Conservation (phyloP, 257 asterid genomes). For the Plectranthus barbatus region DNA sequence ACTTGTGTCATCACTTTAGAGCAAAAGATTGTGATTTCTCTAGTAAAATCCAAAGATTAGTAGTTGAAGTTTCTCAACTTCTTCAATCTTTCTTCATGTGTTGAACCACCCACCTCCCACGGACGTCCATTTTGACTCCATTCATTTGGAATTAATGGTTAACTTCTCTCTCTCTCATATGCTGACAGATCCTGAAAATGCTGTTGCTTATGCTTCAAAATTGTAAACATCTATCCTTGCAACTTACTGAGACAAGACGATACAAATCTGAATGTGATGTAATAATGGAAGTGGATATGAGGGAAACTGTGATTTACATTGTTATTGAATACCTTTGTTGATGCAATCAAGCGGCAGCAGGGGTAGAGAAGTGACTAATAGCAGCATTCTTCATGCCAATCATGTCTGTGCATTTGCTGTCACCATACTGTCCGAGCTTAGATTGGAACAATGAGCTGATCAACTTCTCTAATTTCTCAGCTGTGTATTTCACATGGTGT, state of each 20-base stretch:
- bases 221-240: background rate
- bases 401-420: constrained; percentile 45
- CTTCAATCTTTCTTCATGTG: background rate
- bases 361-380: constrained; percentile 34
- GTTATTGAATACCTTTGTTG: background rate
- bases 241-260: background rate
- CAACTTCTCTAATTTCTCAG: constrained; percentile 36
- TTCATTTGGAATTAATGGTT: background rate
- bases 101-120: constrained; percentile 15
- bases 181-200: background rate
- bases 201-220: background rate
- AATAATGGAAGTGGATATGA: background rate
- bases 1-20: background rate
- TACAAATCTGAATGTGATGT: background rate
- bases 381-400: constrained; percentile 27
- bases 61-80: constrained; percentile 9
- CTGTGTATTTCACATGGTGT: constrained; percentile 28
- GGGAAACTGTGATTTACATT: constrained; percentile 6
- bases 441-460: constrained; percentile 49
- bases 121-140: background rate
- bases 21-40: no score
- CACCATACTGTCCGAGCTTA: constrained; percentile 30
- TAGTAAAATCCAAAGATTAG: background rate
- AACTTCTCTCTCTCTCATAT: background rate
- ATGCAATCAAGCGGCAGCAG: constrained; percentile 54